Conservation (phyloP, 2,329 filamentous ascomycete genomes). For the Ascosphaera apis region DNA sequence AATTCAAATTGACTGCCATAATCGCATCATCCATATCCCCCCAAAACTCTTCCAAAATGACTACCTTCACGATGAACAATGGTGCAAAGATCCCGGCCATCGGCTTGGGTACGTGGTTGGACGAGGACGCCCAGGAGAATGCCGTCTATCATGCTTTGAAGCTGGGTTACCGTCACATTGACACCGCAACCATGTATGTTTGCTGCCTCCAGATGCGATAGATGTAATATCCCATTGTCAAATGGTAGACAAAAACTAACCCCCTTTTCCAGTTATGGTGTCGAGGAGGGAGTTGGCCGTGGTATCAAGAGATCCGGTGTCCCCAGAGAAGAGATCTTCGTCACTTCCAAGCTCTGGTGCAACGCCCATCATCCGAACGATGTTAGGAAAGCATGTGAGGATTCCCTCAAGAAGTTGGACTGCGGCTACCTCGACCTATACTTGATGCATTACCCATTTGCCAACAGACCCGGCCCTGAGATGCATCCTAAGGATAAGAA, state of each 20-base stretch:
- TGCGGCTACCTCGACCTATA: slow-evolving; percentile 47
- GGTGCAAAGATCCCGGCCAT: slow-evolving; percentile 24
- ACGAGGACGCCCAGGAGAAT: slow-evolving; percentile 24
- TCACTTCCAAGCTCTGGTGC: slow-evolving; percentile 40
- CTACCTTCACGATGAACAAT: slow-evolving; percentile 23
- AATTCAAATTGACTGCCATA: not conserved
- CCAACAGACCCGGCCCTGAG: slow-evolving; percentile 8
- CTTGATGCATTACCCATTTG: slow-evolving; percentile 43
- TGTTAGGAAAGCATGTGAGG: slow-evolving; percentile 34
- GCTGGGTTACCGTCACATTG: slow-evolving; percentile 32
- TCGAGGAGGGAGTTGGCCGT: slow-evolving; percentile 41
- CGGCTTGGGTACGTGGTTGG: slow-evolving; percentile 33
- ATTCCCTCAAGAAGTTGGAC: slow-evolving; percentile 37
- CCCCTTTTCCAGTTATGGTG: slow-evolving; percentile 27
- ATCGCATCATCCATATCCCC: not conserved
- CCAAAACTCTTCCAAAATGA: not conserved
- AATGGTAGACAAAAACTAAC: too few relatives aligned
- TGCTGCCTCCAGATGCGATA: too few relatives aligned
- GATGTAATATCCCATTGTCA: too few relatives aligned
- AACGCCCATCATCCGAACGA: slow-evolving; percentile 37
- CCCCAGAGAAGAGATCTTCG: slow-evolving; percentile 40
- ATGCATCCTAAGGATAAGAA: slow-evolving; percentile 22
- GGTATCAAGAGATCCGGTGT: slow-evolving; percentile 41
- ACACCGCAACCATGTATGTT: slow-evolving; percentile 16
- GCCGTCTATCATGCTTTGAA: slow-evolving; percentile 24